Percentiles rank a stretch among this genome's conserved stretches.
These are phyloP conservation scores for Camelina laxa DNA, from an alignment of 345 rosid genomes.

Conservation along the genomic window DNA sequence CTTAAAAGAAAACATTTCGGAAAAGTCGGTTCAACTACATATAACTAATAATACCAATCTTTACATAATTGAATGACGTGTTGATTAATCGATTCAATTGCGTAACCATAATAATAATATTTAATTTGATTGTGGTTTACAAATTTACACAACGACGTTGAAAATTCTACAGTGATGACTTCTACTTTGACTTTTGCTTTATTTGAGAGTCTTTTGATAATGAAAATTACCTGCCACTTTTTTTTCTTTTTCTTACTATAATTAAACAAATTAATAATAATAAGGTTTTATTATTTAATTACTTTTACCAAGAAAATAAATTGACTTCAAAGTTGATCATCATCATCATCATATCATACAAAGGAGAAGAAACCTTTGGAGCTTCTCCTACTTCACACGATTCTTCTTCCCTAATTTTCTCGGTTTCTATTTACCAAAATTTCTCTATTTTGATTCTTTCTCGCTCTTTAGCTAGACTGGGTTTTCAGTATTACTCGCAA, in stretches of 20 bases:
- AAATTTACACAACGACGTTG: conserved; percentile 7
- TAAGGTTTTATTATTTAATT: neutral
- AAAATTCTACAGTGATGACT: conserved; percentile 31
- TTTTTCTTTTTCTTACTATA: neutral
- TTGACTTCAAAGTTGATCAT: conserved; percentile 38
- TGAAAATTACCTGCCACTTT: conserved; percentile 39
- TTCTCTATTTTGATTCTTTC: conserved; percentile 16
- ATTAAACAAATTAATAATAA: neutral
- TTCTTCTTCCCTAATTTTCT: conserved; percentile 23
- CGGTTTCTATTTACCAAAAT: neutral
- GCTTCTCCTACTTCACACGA: conserved; percentile 27
- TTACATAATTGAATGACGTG: conserved; percentile 26
- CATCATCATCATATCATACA: conserved; percentile 1
- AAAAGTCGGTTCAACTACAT: conserved; percentile 39
- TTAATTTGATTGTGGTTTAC: conserved; percentile 4
- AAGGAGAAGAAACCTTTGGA: conserved; percentile 13
- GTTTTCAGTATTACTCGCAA: neutral
- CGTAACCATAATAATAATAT: conserved; percentile 11
- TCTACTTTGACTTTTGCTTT: conserved; percentile 36
- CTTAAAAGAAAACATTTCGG: no score
- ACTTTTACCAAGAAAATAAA: conserved; percentile 3
- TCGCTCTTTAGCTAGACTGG: neutral
- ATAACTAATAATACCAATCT: neutral
- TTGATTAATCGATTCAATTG: conserved; percentile 19
- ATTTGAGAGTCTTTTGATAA: conserved; percentile 12